These are phyloP conservation scores for Neonectria neomacrospora DNA, from an alignment of 2,329 filamentous ascomycete genomes.

Conservation along the genomic window DNA sequence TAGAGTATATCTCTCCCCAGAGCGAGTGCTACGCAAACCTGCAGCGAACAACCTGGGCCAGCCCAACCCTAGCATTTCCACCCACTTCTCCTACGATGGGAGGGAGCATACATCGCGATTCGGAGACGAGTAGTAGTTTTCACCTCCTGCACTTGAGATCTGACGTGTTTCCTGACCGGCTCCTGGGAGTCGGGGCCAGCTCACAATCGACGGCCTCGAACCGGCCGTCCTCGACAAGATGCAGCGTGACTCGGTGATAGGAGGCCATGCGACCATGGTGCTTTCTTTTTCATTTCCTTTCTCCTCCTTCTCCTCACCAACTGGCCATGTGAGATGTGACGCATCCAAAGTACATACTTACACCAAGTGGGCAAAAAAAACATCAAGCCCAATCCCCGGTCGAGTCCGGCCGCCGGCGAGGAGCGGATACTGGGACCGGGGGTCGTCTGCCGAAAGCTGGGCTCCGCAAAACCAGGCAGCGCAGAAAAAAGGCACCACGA, in stretches of 20 bases:
- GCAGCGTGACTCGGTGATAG: conserved; percentile 25
- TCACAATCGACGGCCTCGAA: background rate
- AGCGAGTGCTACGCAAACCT: background rate
- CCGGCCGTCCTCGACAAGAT: conserved; percentile 3
- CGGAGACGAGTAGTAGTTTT: background rate
- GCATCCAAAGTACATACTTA: conserved; percentile 7
- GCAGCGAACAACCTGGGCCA: conserved; percentile 6
- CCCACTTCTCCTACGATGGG: conserved; percentile 2
- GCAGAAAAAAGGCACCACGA: background rate
- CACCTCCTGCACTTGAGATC: conserved; percentile 8
- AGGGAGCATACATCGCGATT: conserved; percentile 1
- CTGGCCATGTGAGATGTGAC: conserved; percentile 29
- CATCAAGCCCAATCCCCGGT: conserved; percentile 2
- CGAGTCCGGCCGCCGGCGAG: conserved; percentile 31
- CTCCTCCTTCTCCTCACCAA: conserved; percentile 3
- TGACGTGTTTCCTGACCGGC: conserved; percentile 16
- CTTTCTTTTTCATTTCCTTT: conserved; percentile 15
- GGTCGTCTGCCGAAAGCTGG: conserved; percentile 26
- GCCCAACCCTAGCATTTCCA: conserved; percentile 9
- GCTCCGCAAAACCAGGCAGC: conserved; percentile 11
- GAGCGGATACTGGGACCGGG: conserved; percentile 33
- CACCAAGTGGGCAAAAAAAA: background rate
- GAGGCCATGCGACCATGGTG: conserved; percentile 1
- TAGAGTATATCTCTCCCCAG: conserved; percentile 20
- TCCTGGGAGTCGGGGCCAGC: background rate